Evolutionary conservation across 495 filamentous ascomycete species (phyloP), one percentile per base, ranked within the genome.

Genomic region (Aspergillus funiculosus): DNA sequence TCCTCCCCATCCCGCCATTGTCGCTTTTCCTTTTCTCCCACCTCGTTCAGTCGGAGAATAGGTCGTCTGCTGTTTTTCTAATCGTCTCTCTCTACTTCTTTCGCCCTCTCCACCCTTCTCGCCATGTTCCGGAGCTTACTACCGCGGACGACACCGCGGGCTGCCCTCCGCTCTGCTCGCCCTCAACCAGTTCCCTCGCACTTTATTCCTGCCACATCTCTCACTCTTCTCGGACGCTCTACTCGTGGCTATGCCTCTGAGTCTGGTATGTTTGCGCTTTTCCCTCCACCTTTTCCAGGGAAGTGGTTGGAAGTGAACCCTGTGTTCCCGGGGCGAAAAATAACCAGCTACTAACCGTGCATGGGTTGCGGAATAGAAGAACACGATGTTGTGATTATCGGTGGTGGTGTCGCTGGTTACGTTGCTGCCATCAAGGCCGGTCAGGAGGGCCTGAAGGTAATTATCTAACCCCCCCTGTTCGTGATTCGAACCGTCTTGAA

Each of bases 371-470:
- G 41, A 47, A 64, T 62, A 94, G 89, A 87, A 59, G 85, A 91
- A 63, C 85, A 89, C 61, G 89, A 95, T 66, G 74, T 95, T 27
- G 85, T 96, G 57, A 89, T 96, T 70, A 90, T 95, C 59, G 92
- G 92, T 61, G 92, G 92, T 65, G 92, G 92, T 75, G 94, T 96
- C 55, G 92, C 89, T 57, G 92, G 92, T 66, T 98, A 98, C 77
- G 94, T 97, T 59, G 90, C 92, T 50, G 92, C 92, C 51, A 98
- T 98, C 78, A 97, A 96, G 75, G 92, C 94, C 57, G 92, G 89
- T 39, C 92, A 98, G 66, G 89, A 92, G 66, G 94, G 92, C 58
- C 73, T 98, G 63, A 98, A 97, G 83, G 91, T 94, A 68, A 52
- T 73, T 45, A 36, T 27, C 18, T 21, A 17, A 24, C 30, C 6